Conservation (phyloP, 202 grass and related monocot genomes). For the Schoenoplectus tabernaemontani region DNA sequence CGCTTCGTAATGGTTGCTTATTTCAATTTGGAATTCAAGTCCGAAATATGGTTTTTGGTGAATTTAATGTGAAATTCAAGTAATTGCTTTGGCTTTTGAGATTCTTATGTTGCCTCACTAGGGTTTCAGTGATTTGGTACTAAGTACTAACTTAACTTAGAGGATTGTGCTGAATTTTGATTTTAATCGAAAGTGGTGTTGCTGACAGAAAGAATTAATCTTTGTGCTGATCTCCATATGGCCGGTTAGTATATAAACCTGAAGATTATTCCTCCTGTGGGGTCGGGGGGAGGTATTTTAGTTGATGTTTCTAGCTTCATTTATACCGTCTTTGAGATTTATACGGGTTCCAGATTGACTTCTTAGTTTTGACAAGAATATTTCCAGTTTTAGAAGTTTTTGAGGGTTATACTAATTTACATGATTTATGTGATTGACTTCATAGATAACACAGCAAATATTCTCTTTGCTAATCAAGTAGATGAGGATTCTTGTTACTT, state of each 20-base stretch:
- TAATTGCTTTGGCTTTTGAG: not conserved
- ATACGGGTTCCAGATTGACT: not conserved
- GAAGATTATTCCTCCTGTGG: not conserved
- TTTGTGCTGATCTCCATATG: not conserved
- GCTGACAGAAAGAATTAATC: not conserved
- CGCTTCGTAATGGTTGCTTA: not conserved
- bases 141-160: not conserved
- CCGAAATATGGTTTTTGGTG: not conserved
- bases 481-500: not conserved
- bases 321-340: not conserved
- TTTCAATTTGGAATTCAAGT: not conserved
- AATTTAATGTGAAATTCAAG: not conserved
- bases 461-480: not conserved
- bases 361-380: not conserved
- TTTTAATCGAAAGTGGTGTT: not conserved
- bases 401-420: not conserved
- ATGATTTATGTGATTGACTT: not conserved
- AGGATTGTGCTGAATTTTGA: not conserved
- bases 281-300: not conserved
- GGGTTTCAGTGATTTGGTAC: slow-evolving; percentile 3
- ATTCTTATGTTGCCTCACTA: not conserved
- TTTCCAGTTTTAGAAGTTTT: not conserved
- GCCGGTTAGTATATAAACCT: not conserved
- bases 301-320: not conserved
- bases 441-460: not conserved